These are phyloP conservation scores for Orbilia javanica DNA, from an alignment of 2,329 filamentous ascomycete species.

Conservation along the genomic window DNA sequence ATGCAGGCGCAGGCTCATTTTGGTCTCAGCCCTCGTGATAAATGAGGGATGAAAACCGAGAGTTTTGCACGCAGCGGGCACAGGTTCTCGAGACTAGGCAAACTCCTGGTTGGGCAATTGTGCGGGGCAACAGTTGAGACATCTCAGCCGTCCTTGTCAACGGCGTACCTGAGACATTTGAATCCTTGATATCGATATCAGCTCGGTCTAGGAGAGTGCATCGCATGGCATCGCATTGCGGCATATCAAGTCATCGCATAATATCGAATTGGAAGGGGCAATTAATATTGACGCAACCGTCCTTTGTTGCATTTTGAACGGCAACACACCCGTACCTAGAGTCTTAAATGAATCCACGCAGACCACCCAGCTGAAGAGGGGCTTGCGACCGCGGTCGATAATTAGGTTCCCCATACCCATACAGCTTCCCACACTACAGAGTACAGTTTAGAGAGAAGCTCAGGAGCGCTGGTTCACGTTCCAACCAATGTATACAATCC, in stretches of 20 bases:
- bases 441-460: background rate
- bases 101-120: slow-evolving; percentile 1
- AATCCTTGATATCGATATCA: slow-evolving; percentile 4
- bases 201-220: background rate
- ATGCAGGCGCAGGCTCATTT: background rate
- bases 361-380: background rate
- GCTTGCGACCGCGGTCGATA: slow-evolving; percentile 4
- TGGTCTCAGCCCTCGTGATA: background rate
- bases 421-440: background rate
- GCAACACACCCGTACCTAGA: slow-evolving; percentile 4
- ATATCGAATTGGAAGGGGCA: background rate
- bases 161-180: slow-evolving; percentile 5
- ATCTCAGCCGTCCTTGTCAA: slow-evolving; percentile 1
- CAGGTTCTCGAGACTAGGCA: no score
- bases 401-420: slow-evolving; percentile 3
- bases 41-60: background rate
- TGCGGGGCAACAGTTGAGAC: background rate
- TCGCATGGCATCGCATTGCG: background rate
- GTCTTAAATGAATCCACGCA: background rate
- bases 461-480: background rate
- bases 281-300: background rate
- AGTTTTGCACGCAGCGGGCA: background rate
- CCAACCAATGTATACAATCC: background rate
- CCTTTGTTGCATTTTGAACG: slow-evolving; percentile 2
- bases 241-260: slow-evolving; percentile 1